phyloP scores from a whole-genome alignment of 805 yeast species.

The Ogataea ganodermae region DNA sequence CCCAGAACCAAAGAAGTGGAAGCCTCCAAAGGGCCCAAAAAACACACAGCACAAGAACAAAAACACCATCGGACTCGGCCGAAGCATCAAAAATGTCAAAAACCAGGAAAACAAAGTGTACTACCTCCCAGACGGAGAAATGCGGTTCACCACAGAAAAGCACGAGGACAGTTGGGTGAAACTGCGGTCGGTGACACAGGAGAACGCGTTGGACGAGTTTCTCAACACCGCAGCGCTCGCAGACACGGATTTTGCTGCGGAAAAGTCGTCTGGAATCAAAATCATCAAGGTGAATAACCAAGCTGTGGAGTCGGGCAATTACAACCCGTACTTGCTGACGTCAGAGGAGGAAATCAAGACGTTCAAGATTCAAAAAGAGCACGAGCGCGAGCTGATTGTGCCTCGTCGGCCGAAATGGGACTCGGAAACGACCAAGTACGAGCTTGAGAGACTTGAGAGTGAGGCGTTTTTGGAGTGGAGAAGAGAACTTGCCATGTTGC shows the following conservation, averaged over 20 bases:
- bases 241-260: constrained; percentile 95
- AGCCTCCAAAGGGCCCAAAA: constrained; percentile 90
- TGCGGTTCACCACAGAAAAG: constrained; percentile 83
- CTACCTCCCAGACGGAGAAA: constrained; percentile 80
- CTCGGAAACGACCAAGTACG: constrained; percentile 64
- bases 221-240: constrained; percentile 94
- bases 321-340: constrained; percentile 61
- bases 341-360: constrained; percentile 65
- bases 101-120: constrained; percentile 67
- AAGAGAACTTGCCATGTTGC: constrained; percentile 79
- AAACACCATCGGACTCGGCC: constrained; percentile 82
- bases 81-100: constrained; percentile 76
- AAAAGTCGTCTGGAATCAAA: constrained; percentile 76
- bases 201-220: constrained; percentile 90
- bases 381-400: constrained; percentile 70
- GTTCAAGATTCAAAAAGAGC: constrained; percentile 62
- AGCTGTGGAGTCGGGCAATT: constrained; percentile 60
- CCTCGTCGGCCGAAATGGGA: constrained; percentile 95
- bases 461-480: constrained; percentile 95
- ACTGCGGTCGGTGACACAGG: constrained; percentile 91
- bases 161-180: constrained; percentile 89
- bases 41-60: constrained; percentile 83
- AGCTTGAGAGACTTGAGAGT: constrained; percentile 84
- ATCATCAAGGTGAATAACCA: constrained; percentile 75
- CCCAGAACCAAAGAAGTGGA: constrained; percentile 69